Conservation (phyloP, 2,329 filamentous ascomycete genomes). For the Gliomastix tumulicola region DNA sequence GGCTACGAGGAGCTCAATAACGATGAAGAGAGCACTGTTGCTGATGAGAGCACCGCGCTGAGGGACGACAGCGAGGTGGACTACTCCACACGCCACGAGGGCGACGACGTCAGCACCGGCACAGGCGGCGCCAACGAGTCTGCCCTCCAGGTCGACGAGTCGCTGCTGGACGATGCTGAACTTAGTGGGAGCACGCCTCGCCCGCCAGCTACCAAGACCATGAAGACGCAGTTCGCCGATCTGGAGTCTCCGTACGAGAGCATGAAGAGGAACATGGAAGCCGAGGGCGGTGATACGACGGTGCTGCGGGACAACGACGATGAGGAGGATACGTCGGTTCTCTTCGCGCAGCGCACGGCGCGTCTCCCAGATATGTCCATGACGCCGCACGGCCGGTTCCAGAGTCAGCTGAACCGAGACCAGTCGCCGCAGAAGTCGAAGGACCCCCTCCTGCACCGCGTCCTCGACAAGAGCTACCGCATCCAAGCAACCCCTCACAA, state of each 20-base stretch:
- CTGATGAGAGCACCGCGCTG: constrained; percentile 46
- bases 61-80: constrained; percentile 48
- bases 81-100: constrained; percentile 33
- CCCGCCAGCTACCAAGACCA: constrained; percentile 42
- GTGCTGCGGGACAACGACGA: constrained; percentile 30
- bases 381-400: constrained; percentile 47
- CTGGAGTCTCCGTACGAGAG: constrained; percentile 73
- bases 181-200: constrained; percentile 64
- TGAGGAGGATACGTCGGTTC: constrained; percentile 36
- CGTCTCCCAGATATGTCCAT: constrained; percentile 56
- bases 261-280: constrained; percentile 58
- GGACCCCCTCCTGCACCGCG: constrained; percentile 79
- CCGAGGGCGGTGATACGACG: constrained; percentile 27
- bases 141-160: constrained; percentile 47
- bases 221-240: constrained; percentile 48
- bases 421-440: constrained; percentile 32
- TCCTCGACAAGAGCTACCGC: constrained; percentile 95
- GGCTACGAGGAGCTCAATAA: constrained; percentile 82
- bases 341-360: constrained; percentile 45
- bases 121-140: constrained; percentile 17
- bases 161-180: constrained; percentile 58
- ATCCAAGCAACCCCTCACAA: constrained; percentile 86
- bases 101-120: constrained; percentile 26
- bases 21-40: constrained; percentile 47
- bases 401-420: constrained; percentile 19